Percentiles rank a stretch among this genome's conserved stretches.
Evolutionary conservation across 257 asterid genomes (phyloP).

Genomic region (Sherardia arvensis): DNA sequence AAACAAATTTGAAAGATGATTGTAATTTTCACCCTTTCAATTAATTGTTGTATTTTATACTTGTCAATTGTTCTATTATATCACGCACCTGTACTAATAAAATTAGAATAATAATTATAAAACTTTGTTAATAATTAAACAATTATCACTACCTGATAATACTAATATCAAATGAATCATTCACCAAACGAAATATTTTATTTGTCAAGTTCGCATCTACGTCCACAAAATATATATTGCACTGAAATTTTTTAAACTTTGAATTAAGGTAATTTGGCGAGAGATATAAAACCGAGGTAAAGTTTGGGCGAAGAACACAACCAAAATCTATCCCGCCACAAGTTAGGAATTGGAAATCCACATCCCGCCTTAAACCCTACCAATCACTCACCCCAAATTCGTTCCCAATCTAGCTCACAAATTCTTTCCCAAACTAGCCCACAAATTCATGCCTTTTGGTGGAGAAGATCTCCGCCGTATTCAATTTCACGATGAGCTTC

Average conservation of each 20-base stretch:
- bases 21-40: too few relatives aligned
- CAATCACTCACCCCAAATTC: background rate
- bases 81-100: too few relatives aligned
- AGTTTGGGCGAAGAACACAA: background rate
- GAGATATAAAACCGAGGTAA: background rate
- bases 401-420: background rate
- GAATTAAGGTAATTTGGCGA: background rate
- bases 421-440: background rate
- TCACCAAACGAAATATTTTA: too few relatives aligned
- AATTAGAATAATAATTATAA: too few relatives aligned
- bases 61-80: too few relatives aligned
- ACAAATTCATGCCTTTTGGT: background rate
- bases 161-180: too few relatives aligned
- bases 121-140: too few relatives aligned
- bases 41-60: too few relatives aligned
- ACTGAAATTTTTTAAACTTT: background rate
- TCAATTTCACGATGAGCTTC: constrained; percentile 47
- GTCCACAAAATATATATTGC: too few relatives aligned
- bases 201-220: too few relatives aligned
- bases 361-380: constrained; percentile 2
- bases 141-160: too few relatives aligned
- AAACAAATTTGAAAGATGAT: too few relatives aligned
- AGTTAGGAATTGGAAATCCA: background rate
- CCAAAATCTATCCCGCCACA: constrained; percentile 5
- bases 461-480: background rate